These are phyloP conservation scores for Aspergillus glaucus DNA, from an alignment of 2,329 filamentous ascomycete genomes.

Conservation along the genomic window DNA sequence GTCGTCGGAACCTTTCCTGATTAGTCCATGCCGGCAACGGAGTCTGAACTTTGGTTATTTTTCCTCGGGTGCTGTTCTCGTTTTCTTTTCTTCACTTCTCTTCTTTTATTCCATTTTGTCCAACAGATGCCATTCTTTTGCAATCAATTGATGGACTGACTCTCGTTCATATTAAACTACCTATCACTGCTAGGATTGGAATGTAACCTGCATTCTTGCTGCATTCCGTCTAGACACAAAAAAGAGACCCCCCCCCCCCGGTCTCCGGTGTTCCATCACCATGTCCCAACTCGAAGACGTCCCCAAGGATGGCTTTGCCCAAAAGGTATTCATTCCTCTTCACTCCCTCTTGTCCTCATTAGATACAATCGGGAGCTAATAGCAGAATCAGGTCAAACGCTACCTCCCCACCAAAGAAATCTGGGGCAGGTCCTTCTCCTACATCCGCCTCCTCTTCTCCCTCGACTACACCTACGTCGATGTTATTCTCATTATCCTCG, in stretches of 20 bases:
- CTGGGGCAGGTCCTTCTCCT: constrained; percentile 15
- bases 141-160: too few species aligned
- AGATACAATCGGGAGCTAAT: neutral
- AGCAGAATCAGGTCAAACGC: constrained; percentile 5
- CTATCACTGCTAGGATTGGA: too few species aligned
- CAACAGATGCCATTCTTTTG: neutral
- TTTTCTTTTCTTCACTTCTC: constrained; percentile 1
- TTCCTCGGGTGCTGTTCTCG: constrained; percentile 2
- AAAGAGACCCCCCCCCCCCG: too few species aligned
- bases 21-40: neutral
- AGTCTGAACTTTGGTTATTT: neutral
- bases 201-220: too few species aligned
- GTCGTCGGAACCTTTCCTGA: too few species aligned
- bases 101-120: neutral
- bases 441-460: constrained; percentile 20
- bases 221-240: neutral
- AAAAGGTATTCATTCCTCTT: neutral
- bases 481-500: constrained; percentile 21
- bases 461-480: constrained; percentile 23
- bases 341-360: neutral
- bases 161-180: neutral
- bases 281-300: neutral
- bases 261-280: neutral
- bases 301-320: neutral
- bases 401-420: constrained; percentile 15